Conservation (phyloP, 192 early-diverging fungal genomes). For the Phlyctochytrium planicorne region DNA sequence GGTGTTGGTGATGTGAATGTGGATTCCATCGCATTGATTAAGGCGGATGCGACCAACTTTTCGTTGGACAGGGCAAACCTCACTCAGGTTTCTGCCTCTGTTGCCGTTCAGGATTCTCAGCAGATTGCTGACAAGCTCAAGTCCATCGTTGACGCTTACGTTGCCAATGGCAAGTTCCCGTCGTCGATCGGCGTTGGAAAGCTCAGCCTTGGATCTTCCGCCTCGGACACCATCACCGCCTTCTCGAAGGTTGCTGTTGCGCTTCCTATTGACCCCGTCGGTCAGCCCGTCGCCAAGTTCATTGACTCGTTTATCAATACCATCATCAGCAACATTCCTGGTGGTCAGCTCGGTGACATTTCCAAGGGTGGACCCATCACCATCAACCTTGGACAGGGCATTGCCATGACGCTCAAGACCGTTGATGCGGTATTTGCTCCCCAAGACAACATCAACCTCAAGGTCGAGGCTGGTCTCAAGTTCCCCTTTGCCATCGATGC, state of each 20-base stretch:
- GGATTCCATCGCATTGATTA: not conserved
- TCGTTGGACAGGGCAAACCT: not conserved
- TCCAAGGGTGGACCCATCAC: not conserved
- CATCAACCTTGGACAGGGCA: not conserved
- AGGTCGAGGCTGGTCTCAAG: slow-evolving; percentile 6
- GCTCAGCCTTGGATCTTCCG: slow-evolving; percentile 17
- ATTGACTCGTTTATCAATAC: not conserved
- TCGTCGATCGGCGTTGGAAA: slow-evolving; percentile 10
- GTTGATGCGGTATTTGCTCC: not conserved
- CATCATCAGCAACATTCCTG: slow-evolving; percentile 4
- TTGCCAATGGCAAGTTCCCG: slow-evolving; percentile 21
- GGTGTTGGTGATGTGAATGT: slow-evolving; percentile 10
- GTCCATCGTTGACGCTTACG: not conserved
- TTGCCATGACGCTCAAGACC: not conserved
- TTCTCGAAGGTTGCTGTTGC: slow-evolving; percentile 11
- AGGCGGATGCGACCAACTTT: slow-evolving; percentile 5
- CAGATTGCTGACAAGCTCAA: slow-evolving; percentile 2
- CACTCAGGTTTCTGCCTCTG: slow-evolving; percentile 1
- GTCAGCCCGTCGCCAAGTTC: not conserved
- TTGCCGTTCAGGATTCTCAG: slow-evolving; percentile 20
- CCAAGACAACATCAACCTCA: slow-evolving; percentile 7
- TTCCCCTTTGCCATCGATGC: slow-evolving; percentile 17
- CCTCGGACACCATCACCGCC: slow-evolving; percentile 25
- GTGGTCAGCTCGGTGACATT: slow-evolving; percentile 1
- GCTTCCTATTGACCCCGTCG: not conserved